A percentile compares a stretch with the other conserved stretches of the same genome.
Evolutionary conservation across 164 flowering plant species (phyloP).

Genomic region (Aristolochia fimbriata): DNA sequence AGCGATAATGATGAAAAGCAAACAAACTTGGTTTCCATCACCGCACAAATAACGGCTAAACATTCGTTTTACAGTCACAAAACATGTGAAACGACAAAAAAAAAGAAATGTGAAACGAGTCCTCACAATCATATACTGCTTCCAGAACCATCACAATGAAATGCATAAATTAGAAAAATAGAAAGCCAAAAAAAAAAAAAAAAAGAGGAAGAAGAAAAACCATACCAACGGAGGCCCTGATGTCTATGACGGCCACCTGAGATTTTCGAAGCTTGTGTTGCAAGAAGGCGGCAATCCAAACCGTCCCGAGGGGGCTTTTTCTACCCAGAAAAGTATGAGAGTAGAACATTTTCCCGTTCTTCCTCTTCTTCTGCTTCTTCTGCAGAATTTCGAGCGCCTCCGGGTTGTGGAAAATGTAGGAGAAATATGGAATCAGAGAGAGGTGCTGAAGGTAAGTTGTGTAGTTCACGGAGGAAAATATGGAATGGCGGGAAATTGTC

Average conservation of each 20-base stretch:
- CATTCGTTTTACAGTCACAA: too few species aligned
- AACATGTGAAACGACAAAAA: too few species aligned
- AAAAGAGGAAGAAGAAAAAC: background rate
- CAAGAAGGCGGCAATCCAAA: constrained; percentile 88
- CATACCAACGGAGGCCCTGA: constrained; percentile 64
- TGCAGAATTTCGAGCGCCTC: too few species aligned
- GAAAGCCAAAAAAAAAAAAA: background rate
- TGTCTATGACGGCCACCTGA: constrained; percentile 45
- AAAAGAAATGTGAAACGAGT: too few species aligned
- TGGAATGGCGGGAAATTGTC: constrained; percentile 1
- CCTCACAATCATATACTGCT: too few species aligned
- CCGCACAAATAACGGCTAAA: too few species aligned
- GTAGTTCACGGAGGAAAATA: background rate
- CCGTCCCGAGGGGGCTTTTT: constrained; percentile 75
- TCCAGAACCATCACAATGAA: background rate
- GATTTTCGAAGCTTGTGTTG: constrained; percentile 60
- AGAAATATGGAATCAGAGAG: background rate
- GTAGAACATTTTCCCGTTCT: constrained; percentile 47
- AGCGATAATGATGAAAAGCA: too few species aligned
- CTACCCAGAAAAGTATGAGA: constrained; percentile 65
- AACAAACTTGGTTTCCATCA: too few species aligned
- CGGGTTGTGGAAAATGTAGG: too few species aligned
- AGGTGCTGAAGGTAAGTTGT: background rate
- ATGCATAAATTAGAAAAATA: background rate
- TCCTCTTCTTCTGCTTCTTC: background rate